Evolutionary conservation across 2,329 filamentous ascomycete genomes (phyloP).

Genomic region (Stagonosporopsis tanaceti): DNA sequence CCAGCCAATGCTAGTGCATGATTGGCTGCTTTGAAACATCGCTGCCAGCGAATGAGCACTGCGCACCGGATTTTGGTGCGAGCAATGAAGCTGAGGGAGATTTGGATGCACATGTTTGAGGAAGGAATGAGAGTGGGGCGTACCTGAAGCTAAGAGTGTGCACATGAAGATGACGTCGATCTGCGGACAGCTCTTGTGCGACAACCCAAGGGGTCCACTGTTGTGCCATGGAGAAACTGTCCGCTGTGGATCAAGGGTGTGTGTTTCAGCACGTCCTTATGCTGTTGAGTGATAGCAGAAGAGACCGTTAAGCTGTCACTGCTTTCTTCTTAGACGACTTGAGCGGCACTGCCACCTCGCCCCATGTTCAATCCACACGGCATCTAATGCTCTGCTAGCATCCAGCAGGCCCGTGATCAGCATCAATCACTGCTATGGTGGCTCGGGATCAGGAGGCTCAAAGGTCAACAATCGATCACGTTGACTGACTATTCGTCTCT

Average conservation of each 20-base stretch:
- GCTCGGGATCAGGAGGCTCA: too few relatives aligned
- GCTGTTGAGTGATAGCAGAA: background rate
- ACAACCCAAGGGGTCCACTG: constrained; percentile 8
- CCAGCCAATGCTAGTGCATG: constrained; percentile 9
- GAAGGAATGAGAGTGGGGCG: constrained; percentile 15
- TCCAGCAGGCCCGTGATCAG: too few relatives aligned
- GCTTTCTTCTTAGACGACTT: too few relatives aligned
- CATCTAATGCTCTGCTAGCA: too few relatives aligned
- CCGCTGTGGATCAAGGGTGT: constrained; percentile 6
- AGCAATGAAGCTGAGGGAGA: constrained; percentile 20
- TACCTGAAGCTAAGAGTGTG: constrained; percentile 10
- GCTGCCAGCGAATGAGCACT: constrained; percentile 16
- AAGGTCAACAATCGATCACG: too few relatives aligned
- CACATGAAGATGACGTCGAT: constrained; percentile 11
- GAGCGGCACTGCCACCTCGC: too few relatives aligned
- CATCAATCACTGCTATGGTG: too few relatives aligned
- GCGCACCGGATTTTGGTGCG: constrained; percentile 4
- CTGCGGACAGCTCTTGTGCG: constrained; percentile 3
- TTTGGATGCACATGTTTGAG: constrained; percentile 18
- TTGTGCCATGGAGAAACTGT: constrained; percentile 20
- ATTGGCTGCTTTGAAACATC: constrained; percentile 10
- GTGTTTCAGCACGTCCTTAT: background rate
- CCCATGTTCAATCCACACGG: too few relatives aligned
- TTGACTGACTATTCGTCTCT: too few relatives aligned
- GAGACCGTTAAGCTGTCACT: too few relatives aligned